A percentile compares a stretch with the other conserved stretches of the same genome.
Evolutionary conservation across 148 eudicot species (phyloP).

Genomic region (Rhododendron simsii): DNA sequence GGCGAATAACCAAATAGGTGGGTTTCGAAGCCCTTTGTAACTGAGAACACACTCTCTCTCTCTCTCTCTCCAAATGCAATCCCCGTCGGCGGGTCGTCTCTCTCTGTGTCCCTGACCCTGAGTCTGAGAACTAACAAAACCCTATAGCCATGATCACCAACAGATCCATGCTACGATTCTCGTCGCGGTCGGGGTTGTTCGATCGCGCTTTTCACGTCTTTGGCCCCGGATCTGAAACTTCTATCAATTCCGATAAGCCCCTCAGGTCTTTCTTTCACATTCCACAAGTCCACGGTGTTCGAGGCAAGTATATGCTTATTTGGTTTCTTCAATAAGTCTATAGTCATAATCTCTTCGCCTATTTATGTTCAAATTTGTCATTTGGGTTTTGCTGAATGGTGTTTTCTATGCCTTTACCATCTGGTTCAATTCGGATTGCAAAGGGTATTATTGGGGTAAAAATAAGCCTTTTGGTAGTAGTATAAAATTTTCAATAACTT

Average conservation of each 20-base stretch:
- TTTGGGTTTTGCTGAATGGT: not conserved
- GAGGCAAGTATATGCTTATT: not conserved
- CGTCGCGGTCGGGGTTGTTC: not conserved
- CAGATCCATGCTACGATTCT: not conserved
- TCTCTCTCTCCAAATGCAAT: not conserved
- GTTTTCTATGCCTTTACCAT: not conserved
- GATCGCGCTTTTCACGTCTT: slow-evolving; percentile 2
- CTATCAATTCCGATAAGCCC: not conserved
- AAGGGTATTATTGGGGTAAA: not conserved
- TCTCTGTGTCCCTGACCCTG: not conserved
- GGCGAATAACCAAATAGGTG: too few species aligned
- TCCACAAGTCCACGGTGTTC: not conserved
- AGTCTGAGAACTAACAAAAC: not conserved
- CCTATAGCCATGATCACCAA: slow-evolving; percentile 2
- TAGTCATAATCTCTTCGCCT: not conserved
- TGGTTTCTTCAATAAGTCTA: not conserved
- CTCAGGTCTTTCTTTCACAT: not conserved
- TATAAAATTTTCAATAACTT: not conserved
- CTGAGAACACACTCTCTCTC: not conserved
- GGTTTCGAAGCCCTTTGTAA: not conserved
- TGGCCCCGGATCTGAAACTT: slow-evolving; percentile 1
- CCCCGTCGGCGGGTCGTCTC: not conserved
- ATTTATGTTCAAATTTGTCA: not conserved
- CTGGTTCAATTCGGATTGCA: not conserved
- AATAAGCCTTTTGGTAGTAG: not conserved